Conservation (phyloP, 805 yeast genomes). For the Jamesozyma gamospora region DNA sequence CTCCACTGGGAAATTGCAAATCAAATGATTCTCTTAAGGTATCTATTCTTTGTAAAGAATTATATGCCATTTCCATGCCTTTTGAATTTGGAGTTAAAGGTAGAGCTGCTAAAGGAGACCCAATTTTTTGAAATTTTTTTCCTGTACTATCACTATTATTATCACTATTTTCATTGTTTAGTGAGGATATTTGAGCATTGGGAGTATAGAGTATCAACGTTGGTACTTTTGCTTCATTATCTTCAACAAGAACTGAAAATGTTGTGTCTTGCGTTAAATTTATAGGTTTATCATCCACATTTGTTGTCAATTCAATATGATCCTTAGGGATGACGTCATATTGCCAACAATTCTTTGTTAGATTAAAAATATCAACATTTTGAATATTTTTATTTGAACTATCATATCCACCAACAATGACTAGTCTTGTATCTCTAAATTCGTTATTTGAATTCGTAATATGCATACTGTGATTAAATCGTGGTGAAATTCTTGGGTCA, state of each 20-base stretch:
- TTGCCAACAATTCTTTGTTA: slow-evolving; percentile 24
- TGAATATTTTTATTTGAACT: slow-evolving; percentile 21
- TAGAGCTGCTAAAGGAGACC: slow-evolving; percentile 26
- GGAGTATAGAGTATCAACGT: slow-evolving; percentile 18
- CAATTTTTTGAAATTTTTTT: slow-evolving; percentile 1
- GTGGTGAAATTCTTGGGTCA: slow-evolving; percentile 27
- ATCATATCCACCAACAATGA: slow-evolving; percentile 27
- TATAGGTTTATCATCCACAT: slow-evolving; percentile 15
- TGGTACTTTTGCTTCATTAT: slow-evolving; percentile 23
- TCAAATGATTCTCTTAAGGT: slow-evolving; percentile 20
- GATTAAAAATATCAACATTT: slow-evolving; percentile 22
- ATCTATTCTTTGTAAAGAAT: slow-evolving; percentile 12
- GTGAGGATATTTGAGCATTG: slow-evolving; percentile 1
- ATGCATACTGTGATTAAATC: slow-evolving; percentile 47
- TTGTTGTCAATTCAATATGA: slow-evolving; percentile 9
- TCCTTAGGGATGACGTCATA: slow-evolving; percentile 6
- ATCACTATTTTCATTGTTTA: too few relatives aligned
- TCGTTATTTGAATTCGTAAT: slow-evolving; percentile 21
- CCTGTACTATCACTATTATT: not conserved
- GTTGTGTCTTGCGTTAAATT: slow-evolving; percentile 13
- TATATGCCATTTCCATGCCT: slow-evolving; percentile 26
- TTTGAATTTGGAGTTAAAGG: slow-evolving; percentile 25
- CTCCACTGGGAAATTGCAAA: slow-evolving; percentile 50
- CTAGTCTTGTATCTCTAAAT: slow-evolving; percentile 21
- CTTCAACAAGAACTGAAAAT: slow-evolving; percentile 21